phyloP scores from a whole-genome alignment of 1,139 yeast species.

The Blastobotrys aristatus region DNA sequence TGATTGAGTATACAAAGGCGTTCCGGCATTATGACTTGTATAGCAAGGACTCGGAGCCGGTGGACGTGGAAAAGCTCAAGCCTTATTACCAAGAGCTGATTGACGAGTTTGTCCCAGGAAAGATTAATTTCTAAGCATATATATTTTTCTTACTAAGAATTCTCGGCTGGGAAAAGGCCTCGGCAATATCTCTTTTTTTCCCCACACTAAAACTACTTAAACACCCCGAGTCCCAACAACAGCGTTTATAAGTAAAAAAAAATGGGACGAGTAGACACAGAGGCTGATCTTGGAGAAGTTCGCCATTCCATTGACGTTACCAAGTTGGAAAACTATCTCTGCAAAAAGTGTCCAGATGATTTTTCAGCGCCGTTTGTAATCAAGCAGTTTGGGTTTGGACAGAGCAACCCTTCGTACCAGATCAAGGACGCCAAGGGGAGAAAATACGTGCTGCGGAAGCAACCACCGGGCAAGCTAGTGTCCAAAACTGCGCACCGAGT shows the following conservation, averaged over 20 bases:
- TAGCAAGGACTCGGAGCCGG: constrained; percentile 51
- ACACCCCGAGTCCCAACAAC: not conserved
- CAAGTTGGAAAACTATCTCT: constrained; percentile 32
- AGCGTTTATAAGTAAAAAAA: not conserved
- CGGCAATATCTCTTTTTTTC: not conserved
- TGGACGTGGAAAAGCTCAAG: constrained; percentile 46
- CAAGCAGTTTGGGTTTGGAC: constrained; percentile 56
- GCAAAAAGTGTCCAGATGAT: constrained; percentile 14
- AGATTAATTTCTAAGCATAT: constrained; percentile 50
- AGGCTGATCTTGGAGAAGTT: constrained; percentile 33
- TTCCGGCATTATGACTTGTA: constrained; percentile 67
- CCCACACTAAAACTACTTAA: not conserved
- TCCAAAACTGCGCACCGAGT: constrained; percentile 59
- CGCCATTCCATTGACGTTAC: constrained; percentile 40
- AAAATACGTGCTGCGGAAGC: constrained; percentile 49
- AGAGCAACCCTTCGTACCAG: constrained; percentile 58
- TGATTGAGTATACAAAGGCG: constrained; percentile 59
- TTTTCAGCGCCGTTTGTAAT: constrained; percentile 30
- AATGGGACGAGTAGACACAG: constrained; percentile 30
- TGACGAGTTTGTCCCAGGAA: constrained; percentile 59
- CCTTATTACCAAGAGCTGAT: constrained; percentile 58
- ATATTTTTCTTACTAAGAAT: too few species aligned
- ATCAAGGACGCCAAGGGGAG: constrained; percentile 40
- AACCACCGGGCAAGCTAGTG: constrained; percentile 51
- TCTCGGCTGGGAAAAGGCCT: too few species aligned